A percentile compares a stretch with the other conserved stretches of the same genome.
Conservation (phyloP, 1,284 basidiomycete species). For the Chondrostereum purpureum region DNA sequence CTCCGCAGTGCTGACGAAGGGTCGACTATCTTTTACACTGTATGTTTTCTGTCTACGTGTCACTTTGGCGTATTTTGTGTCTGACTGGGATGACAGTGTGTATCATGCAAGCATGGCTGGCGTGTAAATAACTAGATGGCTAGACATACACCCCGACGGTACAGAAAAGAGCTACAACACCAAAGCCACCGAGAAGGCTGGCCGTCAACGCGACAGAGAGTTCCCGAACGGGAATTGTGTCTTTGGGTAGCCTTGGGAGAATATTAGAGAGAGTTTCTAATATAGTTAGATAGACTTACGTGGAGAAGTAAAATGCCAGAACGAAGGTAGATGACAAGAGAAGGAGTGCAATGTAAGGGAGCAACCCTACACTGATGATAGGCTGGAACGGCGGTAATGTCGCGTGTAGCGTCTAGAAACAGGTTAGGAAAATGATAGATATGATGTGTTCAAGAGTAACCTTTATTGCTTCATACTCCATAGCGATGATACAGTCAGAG, state of each 20-base stretch:
- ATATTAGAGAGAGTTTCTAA: conserved; percentile 10
- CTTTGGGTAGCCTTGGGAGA: conserved; percentile 59
- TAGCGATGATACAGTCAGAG: too few species aligned
- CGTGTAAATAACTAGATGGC: conserved; percentile 63
- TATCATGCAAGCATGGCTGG: conserved; percentile 70
- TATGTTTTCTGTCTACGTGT: conserved; percentile 27
- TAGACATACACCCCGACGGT: conserved; percentile 83
- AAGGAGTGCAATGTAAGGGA: conserved; percentile 71
- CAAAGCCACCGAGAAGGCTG: conserved; percentile 76
- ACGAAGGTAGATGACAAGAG: conserved; percentile 70
- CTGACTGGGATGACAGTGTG: conserved; percentile 40
- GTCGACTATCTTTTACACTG: conserved; percentile 78
- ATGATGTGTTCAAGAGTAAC: conserved; percentile 16
- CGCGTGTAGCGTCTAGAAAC: conserved; percentile 29
- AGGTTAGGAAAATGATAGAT: conserved; percentile 6
- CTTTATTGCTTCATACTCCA: conserved; percentile 29
- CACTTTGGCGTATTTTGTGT: conserved; percentile 6
- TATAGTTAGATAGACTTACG: conserved; percentile 42
- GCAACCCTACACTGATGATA: conserved; percentile 51
- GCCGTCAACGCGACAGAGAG: conserved; percentile 62
- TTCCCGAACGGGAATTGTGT: conserved; percentile 63
- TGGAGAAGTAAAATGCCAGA: conserved; percentile 85
- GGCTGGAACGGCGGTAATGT: conserved; percentile 59
- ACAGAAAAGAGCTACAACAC: conserved; percentile 83
- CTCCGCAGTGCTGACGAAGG: conserved; percentile 88